phyloP scores from a whole-genome alignment of 139 green algal genomes.

The Gonium pectorale region DNA sequence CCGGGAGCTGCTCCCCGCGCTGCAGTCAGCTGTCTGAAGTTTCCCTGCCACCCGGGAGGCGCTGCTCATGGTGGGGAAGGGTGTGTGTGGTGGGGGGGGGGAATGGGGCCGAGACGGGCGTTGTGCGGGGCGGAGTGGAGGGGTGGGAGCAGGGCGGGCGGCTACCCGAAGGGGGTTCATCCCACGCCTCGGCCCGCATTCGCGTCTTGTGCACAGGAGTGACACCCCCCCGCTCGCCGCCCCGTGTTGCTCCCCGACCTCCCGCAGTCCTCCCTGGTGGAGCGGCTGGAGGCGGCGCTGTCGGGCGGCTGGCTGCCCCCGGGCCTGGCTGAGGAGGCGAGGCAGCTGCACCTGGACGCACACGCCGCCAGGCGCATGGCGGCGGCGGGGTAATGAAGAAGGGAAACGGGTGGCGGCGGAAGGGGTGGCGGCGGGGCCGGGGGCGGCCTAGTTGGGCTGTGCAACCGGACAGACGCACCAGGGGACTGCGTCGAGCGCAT shows the following conservation, averaged over 20 bases:
- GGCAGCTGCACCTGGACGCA: constrained; percentile 35
- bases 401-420: neutral
- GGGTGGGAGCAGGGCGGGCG: too few species aligned
- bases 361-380: constrained; percentile 21
- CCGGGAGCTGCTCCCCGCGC: too few species aligned
- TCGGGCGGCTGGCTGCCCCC: constrained; percentile 11
- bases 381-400: too few species aligned
- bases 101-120: too few species aligned
- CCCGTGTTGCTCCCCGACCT: neutral
- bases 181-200: too few species aligned
- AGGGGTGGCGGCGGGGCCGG: neutral
- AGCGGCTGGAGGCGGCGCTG: constrained; percentile 28
- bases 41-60: constrained; percentile 30
- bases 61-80: constrained; percentile 29
- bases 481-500: too few species aligned
- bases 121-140: too few species aligned
- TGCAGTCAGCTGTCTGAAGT: too few species aligned
- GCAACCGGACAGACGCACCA: too few species aligned
- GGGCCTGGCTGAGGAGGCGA: neutral
- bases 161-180: too few species aligned
- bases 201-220: too few species aligned
- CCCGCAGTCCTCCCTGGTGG: neutral
- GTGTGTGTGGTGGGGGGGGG: neutral
- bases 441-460: too few species aligned
- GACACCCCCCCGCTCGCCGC: neutral